Evolutionary conservation across 2,329 filamentous ascomycete genomes (phyloP).

Genomic region (Botryosphaeria dothidea): DNA sequence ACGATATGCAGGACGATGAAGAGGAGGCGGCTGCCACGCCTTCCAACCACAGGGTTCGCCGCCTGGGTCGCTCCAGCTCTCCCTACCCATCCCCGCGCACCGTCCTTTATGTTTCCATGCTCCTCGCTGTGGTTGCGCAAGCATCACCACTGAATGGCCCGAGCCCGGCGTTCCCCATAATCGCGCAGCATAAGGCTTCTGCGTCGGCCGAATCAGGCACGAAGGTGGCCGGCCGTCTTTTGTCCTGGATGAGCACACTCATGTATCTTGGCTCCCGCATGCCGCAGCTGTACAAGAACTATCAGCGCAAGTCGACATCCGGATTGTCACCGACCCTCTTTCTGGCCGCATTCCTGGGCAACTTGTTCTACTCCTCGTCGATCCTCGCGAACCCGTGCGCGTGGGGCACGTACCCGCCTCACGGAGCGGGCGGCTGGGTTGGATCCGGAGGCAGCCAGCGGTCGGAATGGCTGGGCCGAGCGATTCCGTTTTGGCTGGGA

Average conservation of each 20-base stretch:
- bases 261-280: slow-evolving; percentile 35
- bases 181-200: slow-evolving; percentile 23
- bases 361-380: slow-evolving; percentile 66
- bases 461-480: slow-evolving; percentile 57
- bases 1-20: not conserved
- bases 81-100: slow-evolving; percentile 49
- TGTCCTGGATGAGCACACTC: slow-evolving; percentile 41
- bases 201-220: slow-evolving; percentile 25
- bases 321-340: slow-evolving; percentile 66
- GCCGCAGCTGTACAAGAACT: slow-evolving; percentile 68
- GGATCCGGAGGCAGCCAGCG: slow-evolving; percentile 56
- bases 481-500: slow-evolving; percentile 65
- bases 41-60: slow-evolving; percentile 31
- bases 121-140: slow-evolving; percentile 45
- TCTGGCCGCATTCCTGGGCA: slow-evolving; percentile 66
- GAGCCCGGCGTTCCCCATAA: slow-evolving; percentile 25
- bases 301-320: slow-evolving; percentile 61
- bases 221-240: slow-evolving; percentile 39
- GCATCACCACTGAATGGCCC: slow-evolving; percentile 34
- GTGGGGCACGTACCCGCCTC: slow-evolving; percentile 58
- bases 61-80: slow-evolving; percentile 40
- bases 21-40: not conserved
- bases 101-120: slow-evolving; percentile 47
- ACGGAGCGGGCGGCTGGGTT: slow-evolving; percentile 63
- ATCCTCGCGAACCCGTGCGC: slow-evolving; percentile 64